Percentiles rank a stretch among this genome's conserved stretches.
These are phyloP conservation scores for Entomophthora muscae DNA, from an alignment of 371 early-diverging fungal species.

Conservation along the genomic window DNA sequence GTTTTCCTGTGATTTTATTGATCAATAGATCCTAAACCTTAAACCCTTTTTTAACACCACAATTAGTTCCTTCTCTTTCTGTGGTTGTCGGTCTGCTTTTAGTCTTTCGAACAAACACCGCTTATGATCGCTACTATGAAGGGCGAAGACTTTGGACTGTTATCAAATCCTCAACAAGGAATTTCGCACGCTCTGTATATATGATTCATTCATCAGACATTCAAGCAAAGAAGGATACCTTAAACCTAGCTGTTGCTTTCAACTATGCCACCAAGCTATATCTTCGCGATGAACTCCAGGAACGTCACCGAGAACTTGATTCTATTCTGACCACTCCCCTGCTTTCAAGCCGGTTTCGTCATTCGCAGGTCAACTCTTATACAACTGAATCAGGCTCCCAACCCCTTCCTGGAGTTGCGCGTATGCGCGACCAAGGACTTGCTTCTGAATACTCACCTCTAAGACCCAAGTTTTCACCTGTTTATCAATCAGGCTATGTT, in stretches of 20 bases:
- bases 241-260: conserved; percentile 53
- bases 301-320: conserved; percentile 30
- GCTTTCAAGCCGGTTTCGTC: not conserved
- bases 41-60: not conserved
- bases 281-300: conserved; percentile 40
- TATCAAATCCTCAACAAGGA: conserved; percentile 31
- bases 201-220: conserved; percentile 26
- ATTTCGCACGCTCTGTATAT: conserved; percentile 46
- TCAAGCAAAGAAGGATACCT: conserved; percentile 42
- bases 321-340: conserved; percentile 22
- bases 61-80: conserved; percentile 7
- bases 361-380: not conserved
- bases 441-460: not conserved
- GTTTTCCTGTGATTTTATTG: no score
- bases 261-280: conserved; percentile 50
- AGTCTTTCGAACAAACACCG: conserved; percentile 63
- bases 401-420: not conserved
- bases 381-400: not conserved
- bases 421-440: not conserved
- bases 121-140: conserved; percentile 62
- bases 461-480: not conserved
- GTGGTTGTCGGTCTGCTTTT: conserved; percentile 41
- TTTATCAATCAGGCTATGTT: conserved; percentile 2
- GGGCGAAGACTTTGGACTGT: conserved; percentile 46
- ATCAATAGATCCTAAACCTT: no score